phyloP scores from a whole-genome alignment of 352 stramenopile species.

The Globisporangium viniferum region DNA sequence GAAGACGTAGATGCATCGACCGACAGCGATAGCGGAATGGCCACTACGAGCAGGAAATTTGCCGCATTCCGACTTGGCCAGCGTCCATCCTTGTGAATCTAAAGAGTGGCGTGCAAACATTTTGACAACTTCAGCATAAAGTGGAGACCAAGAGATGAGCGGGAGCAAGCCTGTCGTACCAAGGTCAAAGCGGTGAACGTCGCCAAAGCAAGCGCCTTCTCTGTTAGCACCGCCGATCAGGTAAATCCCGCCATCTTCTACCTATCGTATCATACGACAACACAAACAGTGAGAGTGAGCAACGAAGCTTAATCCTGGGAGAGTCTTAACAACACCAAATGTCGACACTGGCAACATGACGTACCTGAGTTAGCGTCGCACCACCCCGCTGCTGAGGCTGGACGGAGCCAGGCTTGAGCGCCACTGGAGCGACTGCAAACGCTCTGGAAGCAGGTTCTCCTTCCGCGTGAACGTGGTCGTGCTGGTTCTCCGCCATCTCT shows the following conservation, averaged over 20 bases:
- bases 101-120: background rate
- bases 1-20: conserved; percentile 45
- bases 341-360: background rate
- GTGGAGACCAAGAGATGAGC: background rate
- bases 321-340: background rate
- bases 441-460: background rate
- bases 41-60: conserved; percentile 50
- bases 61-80: conserved; percentile 15
- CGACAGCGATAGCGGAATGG: conserved; percentile 54
- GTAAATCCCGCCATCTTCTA: conserved; percentile 34
- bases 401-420: conserved; percentile 8
- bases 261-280: conserved; percentile 9
- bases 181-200: conserved; percentile 55
- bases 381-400: conserved; percentile 35
- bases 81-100: conserved; percentile 25
- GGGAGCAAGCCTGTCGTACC: conserved; percentile 22
- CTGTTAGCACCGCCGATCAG: conserved; percentile 62
- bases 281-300: background rate
- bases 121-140: background rate
- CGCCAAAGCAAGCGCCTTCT: conserved; percentile 46
- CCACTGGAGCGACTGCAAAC: conserved; percentile 7
- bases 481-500: conserved; percentile 6
- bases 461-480: background rate
- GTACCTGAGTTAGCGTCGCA: conserved; percentile 50
- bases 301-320: background rate